Percentiles rank a stretch among this genome's conserved stretches.
Evolutionary conservation across 495 filamentous ascomycete genomes (phyloP).

Genomic region (Cryomyces antarcticus): DNA sequence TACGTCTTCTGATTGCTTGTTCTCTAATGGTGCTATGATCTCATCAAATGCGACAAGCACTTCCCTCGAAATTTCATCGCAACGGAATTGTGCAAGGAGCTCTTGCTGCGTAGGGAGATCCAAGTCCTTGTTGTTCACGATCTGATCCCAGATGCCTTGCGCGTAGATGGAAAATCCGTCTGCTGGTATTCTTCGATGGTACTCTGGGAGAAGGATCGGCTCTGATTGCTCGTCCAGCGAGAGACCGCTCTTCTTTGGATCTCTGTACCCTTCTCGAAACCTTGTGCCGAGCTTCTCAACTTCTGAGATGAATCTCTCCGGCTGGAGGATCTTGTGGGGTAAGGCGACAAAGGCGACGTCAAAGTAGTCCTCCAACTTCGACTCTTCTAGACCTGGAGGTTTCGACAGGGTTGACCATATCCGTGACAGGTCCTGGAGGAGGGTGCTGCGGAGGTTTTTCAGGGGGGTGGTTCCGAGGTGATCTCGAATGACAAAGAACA

Average conservation of each 20-base stretch:
- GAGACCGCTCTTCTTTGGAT: constrained; percentile 26
- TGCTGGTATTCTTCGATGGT: constrained; percentile 86
- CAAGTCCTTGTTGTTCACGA: constrained; percentile 93
- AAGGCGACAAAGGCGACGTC: constrained; percentile 93
- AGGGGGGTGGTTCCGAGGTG: constrained; percentile 83
- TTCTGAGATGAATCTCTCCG: constrained; percentile 73
- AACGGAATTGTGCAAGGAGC: constrained; percentile 87
- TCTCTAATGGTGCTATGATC: constrained; percentile 64
- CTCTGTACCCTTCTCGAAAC: constrained; percentile 61
- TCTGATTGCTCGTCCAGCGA: constrained; percentile 42
- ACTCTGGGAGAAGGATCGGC: constrained; percentile 76
- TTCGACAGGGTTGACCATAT: constrained; percentile 89
- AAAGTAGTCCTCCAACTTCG: constrained; percentile 87
- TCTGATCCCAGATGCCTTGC: constrained; percentile 90
- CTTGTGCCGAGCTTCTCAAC: constrained; percentile 58
- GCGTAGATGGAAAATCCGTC: constrained; percentile 90
- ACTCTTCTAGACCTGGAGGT: constrained; percentile 68
- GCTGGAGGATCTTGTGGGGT: constrained; percentile 90
- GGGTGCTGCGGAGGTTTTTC: constrained; percentile 66
- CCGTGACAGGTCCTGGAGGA: constrained; percentile 72
- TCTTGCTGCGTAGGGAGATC: constrained; percentile 96
- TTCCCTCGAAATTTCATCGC: constrained; percentile 83
- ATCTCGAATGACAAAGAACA: constrained; percentile 97
- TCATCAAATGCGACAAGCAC: constrained; percentile 70
- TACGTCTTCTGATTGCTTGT: constrained; percentile 54